These are phyloP conservation scores for Podaxis sp. DNA, from an alignment of 768 basidiomycete species.

Conservation along the genomic window DNA sequence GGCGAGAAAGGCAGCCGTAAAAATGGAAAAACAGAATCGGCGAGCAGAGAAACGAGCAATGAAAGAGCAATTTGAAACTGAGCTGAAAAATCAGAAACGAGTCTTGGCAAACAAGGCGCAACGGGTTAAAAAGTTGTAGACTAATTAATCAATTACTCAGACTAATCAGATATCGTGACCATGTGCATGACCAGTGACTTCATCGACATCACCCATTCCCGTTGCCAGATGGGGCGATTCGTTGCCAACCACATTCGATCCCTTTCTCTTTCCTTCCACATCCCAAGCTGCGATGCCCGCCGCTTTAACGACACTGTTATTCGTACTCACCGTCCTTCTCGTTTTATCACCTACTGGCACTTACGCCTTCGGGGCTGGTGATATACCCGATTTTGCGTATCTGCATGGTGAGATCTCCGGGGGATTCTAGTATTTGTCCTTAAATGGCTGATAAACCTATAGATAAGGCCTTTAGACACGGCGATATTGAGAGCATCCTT, in stretches of 20 bases:
- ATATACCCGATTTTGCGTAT: constrained; percentile 72
- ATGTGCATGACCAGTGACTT: not conserved
- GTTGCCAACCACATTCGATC: constrained; percentile 7
- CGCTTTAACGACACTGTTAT: constrained; percentile 30
- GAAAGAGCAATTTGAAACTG: constrained; percentile 62
- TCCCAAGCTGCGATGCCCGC: constrained; percentile 18
- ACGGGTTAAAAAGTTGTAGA: constrained; percentile 45
- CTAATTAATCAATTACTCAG: not conserved
- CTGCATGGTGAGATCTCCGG: constrained; percentile 45
- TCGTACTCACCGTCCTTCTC: constrained; percentile 35
- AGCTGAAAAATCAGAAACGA: constrained; percentile 61
- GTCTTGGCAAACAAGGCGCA: constrained; percentile 45
- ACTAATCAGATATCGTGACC: not conserved
- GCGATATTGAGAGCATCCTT: constrained; percentile 73
- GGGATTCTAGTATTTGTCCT: not conserved
- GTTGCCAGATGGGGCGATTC: not conserved
- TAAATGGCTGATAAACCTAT: constrained; percentile 10
- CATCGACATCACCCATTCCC: constrained; percentile 11
- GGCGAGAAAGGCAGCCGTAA: constrained; percentile 68
- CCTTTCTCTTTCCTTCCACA: constrained; percentile 14
- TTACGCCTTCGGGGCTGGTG: constrained; percentile 62
- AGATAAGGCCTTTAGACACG: constrained; percentile 77
- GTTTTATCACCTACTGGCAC: constrained; percentile 44
- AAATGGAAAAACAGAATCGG: constrained; percentile 62
- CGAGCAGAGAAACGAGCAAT: constrained; percentile 66